Evolutionary conservation across 441 rosid species (phyloP), one percentile per base, ranked within the genome.

Genomic region (Eutrema salsugineum): DNA sequence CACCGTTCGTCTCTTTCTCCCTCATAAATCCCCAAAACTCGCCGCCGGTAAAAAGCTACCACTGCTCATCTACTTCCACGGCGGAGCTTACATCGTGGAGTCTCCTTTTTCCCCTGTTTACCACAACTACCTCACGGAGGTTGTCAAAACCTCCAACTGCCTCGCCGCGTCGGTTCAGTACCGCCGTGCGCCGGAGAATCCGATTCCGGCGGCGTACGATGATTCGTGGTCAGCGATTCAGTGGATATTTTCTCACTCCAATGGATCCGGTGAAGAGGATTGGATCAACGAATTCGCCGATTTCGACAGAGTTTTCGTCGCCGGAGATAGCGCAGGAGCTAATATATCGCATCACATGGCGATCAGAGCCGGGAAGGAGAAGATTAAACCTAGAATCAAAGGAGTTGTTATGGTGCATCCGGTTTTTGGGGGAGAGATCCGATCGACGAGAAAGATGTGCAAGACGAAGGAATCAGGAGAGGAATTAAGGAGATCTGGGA

Each of bases 241-340:
- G 11, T 82, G 86, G 86, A 62, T 69, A 5, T 77, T 79, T 11
- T 56, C 77, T 17, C 88, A 86, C 64, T 43, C 43, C 1, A 28
- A 36, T 30, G 67, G 51, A 9, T 9, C 1, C 19, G 51, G 51
- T 17, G 27, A 17, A 47, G 27, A 47, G 0, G 51, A 56, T 24
- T 84, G 90, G 90, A 56, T 86, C 0, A 84, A 86, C 30, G 15
- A 28, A 14, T 30, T 68, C 47, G 88, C 81, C 1, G 84, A 83
- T 47, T 59, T 82, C 14, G 40, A 40, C 16, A 61, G 72, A 4
- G 79, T 68, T 11, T 80, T 85, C 42, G 28, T 85, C 3, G 74
- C 72, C 0, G 87, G 90, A 2, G 90, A 83, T 46, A 82, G 86
- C 35, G 87, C 80, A 28, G 88, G 88, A 4, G 88, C 55, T 8